Conservation (phyloP, 306 rosid genomes). For the Prunus fruticosa region DNA sequence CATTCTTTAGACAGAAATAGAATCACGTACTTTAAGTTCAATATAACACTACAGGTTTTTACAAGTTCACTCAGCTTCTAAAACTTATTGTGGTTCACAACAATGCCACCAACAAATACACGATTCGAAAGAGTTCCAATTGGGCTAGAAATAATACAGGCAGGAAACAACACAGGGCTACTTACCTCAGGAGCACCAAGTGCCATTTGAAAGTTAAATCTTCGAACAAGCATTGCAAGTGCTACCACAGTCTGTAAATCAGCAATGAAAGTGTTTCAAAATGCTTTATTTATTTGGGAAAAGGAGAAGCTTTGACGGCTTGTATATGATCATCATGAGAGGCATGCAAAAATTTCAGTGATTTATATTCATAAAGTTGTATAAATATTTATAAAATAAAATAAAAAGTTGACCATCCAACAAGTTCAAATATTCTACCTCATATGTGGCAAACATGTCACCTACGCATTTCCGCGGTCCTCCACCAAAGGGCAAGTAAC, state of each 20-base stretch:
- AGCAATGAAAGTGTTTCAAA: constrained; percentile 17
- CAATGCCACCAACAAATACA: neutral
- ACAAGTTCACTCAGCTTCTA: neutral
- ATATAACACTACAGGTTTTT: neutral
- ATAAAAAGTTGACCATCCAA: neutral
- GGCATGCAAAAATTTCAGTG: neutral
- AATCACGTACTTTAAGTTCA: neutral
- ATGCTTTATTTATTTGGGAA: neutral
- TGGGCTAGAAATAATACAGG: neutral
- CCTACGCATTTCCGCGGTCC: constrained; percentile 95
- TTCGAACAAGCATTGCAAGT: constrained; percentile 80
- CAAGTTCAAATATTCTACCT: constrained; percentile 45
- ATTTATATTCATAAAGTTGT: neutral
- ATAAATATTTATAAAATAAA: neutral
- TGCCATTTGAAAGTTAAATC: constrained; percentile 85
- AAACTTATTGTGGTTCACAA: neutral
- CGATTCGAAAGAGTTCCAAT: neutral
- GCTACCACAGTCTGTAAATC: constrained; percentile 74
- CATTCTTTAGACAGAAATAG: constrained; percentile 7
- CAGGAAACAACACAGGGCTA: neutral
- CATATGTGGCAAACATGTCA: constrained; percentile 87
- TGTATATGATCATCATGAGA: neutral
- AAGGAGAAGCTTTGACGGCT: neutral
- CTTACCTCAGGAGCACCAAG: constrained; percentile 91
- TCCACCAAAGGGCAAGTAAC: constrained; percentile 97